These are phyloP conservation scores for Paralagenidium karlingii DNA, from an alignment of 352 stramenopile genomes.

Conservation along the genomic window DNA sequence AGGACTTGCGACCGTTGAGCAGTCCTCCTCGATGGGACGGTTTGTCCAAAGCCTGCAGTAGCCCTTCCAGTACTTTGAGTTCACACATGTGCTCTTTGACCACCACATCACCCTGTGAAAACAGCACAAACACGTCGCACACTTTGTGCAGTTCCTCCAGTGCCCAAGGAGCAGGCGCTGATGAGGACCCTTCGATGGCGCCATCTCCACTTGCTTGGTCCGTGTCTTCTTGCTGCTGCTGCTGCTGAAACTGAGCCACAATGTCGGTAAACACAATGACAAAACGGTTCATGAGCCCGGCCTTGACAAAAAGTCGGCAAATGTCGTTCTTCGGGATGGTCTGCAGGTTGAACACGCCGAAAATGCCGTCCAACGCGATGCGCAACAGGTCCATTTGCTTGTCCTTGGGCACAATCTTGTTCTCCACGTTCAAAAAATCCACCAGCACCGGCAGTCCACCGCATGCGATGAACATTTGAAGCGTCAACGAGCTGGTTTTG, in stretches of 20 bases:
- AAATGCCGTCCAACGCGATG: slow-evolving; percentile 84
- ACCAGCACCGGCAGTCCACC: slow-evolving; percentile 79
- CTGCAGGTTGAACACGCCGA: slow-evolving; percentile 85
- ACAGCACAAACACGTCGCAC: slow-evolving; percentile 82
- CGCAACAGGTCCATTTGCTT: slow-evolving; percentile 45
- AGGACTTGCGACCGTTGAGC: neutral
- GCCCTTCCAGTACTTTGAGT: slow-evolving; percentile 48
- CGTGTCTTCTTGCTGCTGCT: slow-evolving; percentile 3
- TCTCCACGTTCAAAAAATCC: slow-evolving; percentile 56
- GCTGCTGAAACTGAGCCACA: slow-evolving; percentile 14
- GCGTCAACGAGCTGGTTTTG: slow-evolving; percentile 74
- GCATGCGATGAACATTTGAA: slow-evolving; percentile 91
- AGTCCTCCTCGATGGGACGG: no score
- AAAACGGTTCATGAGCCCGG: slow-evolving; percentile 82
- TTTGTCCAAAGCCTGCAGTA: slow-evolving; percentile 30
- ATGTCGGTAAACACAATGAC: slow-evolving; percentile 80
- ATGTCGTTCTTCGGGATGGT: slow-evolving; percentile 90
- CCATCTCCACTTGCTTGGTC: slow-evolving; percentile 2
- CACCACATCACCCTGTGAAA: slow-evolving; percentile 84
- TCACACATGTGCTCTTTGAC: slow-evolving; percentile 91
- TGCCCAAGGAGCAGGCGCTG: slow-evolving; percentile 17
- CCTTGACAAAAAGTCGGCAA: slow-evolving; percentile 90
- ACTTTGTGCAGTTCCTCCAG: slow-evolving; percentile 65
- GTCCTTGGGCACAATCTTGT: slow-evolving; percentile 7
- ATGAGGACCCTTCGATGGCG: neutral